These are phyloP conservation scores for Ustilago lituana DNA, from an alignment of 1,284 basidiomycete genomes.

Conservation along the genomic window DNA sequence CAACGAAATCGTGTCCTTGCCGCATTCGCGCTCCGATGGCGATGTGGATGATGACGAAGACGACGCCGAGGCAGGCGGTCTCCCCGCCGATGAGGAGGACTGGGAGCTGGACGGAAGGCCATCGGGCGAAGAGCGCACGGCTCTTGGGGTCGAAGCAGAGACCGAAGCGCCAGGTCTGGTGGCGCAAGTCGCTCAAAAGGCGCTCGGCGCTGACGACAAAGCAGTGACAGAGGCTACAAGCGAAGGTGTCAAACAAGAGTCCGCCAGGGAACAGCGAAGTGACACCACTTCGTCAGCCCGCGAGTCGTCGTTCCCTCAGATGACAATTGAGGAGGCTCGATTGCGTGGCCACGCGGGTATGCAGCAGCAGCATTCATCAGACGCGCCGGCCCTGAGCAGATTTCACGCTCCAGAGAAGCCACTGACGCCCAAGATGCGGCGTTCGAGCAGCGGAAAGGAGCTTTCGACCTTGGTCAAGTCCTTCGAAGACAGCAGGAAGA, in stretches of 20 bases:
- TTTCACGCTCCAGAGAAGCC: slow-evolving; percentile 56
- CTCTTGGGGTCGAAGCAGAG: slow-evolving; percentile 10
- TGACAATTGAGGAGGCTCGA: slow-evolving; percentile 57
- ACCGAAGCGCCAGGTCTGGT: slow-evolving; percentile 20
- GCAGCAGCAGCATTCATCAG: slow-evolving; percentile 51
- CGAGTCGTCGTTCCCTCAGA: slow-evolving; percentile 38
- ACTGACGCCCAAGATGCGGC: slow-evolving; percentile 52
- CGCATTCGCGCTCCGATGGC: slow-evolving; percentile 31
- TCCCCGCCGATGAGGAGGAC: slow-evolving; percentile 41
- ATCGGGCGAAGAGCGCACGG: slow-evolving; percentile 27
- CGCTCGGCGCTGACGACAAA: slow-evolving; percentile 38
- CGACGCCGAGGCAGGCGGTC: slow-evolving; percentile 16
- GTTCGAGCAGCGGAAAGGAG: slow-evolving; percentile 44
- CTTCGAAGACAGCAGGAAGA: slow-evolving; percentile 47
- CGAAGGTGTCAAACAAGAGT: slow-evolving; percentile 13
- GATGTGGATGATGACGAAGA: slow-evolving; percentile 38
- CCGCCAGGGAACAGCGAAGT: slow-evolving; percentile 13
- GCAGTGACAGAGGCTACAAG: slow-evolving; percentile 31
- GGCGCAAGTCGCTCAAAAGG: slow-evolving; percentile 30
- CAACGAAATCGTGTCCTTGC: slow-evolving; percentile 38
- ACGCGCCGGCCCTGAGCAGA: slow-evolving; percentile 47
- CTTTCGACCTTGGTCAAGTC: slow-evolving; percentile 41
- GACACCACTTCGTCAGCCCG: slow-evolving; percentile 2
- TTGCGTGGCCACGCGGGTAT: slow-evolving; percentile 52
- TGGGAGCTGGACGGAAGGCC: slow-evolving; percentile 44